Percentiles rank a stretch among this genome's conserved stretches.
Evolutionary conservation across 169 alveolate genomes (phyloP).

Genomic region (Perkinsus marinus): DNA sequence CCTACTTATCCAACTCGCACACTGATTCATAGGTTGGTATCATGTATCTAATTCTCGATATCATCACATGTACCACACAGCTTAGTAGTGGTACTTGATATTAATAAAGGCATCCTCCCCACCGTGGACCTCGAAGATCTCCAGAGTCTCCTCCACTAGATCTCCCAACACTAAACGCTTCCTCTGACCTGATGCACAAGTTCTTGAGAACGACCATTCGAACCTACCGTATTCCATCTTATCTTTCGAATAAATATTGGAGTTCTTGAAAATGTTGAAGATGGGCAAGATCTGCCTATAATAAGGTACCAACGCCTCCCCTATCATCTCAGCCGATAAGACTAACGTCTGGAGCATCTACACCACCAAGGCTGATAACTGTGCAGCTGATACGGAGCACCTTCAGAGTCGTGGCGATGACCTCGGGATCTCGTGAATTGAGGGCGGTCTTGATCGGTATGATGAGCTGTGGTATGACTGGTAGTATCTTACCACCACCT

Average conservation of each 20-base stretch:
- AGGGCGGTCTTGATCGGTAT: conserved; percentile 77
- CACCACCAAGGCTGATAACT: not conserved
- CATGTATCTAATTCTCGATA: conserved; percentile 37
- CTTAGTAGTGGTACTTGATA: conserved; percentile 44
- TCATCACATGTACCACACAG: not conserved
- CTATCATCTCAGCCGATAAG: conserved; percentile 57
- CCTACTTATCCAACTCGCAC: not conserved
- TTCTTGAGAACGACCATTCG: not conserved
- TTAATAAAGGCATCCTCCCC: conserved; percentile 82
- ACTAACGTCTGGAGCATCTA: conserved; percentile 51
- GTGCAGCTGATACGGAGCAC: not conserved
- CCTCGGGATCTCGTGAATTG: conserved; percentile 78
- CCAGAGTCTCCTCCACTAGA: conserved; percentile 76
- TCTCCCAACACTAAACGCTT: conserved; percentile 49
- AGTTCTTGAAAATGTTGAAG: conserved; percentile 65
- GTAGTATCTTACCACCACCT: conserved; percentile 65
- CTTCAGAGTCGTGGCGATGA: conserved; percentile 34
- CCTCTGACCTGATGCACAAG: not conserved
- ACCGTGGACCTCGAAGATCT: conserved; percentile 72
- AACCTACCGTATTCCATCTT: conserved; percentile 50
- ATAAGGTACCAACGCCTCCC: conserved; percentile 86
- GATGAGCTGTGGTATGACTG: conserved; percentile 79
- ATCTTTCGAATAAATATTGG: conserved; percentile 62
- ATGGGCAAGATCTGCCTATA: conserved; percentile 79
- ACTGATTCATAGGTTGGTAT: conserved; percentile 73